Evolutionary conservation across 768 basidiomycete genomes (phyloP).

Genomic region (Terana coerulea): DNA sequence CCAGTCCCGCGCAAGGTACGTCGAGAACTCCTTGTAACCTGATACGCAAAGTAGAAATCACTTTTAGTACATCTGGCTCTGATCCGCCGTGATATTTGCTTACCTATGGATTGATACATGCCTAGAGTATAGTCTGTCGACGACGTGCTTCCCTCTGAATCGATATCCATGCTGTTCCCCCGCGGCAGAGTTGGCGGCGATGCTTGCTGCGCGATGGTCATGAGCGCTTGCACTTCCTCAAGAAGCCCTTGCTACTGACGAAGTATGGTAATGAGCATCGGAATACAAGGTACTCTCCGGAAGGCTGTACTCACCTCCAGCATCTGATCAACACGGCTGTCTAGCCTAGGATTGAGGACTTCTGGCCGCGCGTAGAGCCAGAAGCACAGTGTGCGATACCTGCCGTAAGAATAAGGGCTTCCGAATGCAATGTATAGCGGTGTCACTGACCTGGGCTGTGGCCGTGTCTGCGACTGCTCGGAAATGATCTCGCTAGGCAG

Average conservation of each 20-base stretch:
- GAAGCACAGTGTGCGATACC: conserved; percentile 82
- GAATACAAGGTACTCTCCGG: not conserved
- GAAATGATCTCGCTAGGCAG: conserved; percentile 63
- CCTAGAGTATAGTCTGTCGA: conserved; percentile 69
- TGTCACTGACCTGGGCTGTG: conserved; percentile 47
- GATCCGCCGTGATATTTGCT: conserved; percentile 10
- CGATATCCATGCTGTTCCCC: not conserved
- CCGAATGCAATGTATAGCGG: too few species aligned
- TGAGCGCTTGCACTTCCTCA: conserved; percentile 66
- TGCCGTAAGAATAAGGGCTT: conserved; percentile 27
- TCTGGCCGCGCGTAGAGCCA: conserved; percentile 83
- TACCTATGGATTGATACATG: conserved; percentile 94
- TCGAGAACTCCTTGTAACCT: conserved; percentile 93
- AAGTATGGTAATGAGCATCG: not conserved
- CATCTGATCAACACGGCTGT: conserved; percentile 86
- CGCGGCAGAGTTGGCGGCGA: not conserved
- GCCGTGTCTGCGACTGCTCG: conserved; percentile 48
- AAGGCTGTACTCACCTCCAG: conserved; percentile 53
- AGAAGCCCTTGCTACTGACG: conserved; percentile 66
- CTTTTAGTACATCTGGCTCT: not conserved
- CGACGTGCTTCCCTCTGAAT: not conserved
- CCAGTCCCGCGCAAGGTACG: conserved; percentile 45
- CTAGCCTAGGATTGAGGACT: conserved; percentile 61
- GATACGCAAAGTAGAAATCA: not conserved
- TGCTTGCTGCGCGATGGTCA: conserved; percentile 20